phyloP scores from a whole-genome alignment of 306 rosid species.

The Medicago truncatula region DNA sequence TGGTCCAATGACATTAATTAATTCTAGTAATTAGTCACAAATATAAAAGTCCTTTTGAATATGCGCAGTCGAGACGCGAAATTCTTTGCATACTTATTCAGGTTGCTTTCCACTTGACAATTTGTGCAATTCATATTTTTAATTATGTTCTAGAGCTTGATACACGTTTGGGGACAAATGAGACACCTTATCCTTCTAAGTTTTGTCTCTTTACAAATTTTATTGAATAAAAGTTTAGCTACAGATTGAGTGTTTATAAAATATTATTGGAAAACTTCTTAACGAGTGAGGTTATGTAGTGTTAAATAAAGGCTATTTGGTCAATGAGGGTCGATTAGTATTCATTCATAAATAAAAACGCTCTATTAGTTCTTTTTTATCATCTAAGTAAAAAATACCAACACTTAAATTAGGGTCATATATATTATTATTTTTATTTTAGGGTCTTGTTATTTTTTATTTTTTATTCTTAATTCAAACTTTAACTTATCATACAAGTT shows the following conservation, averaged over 20 bases:
- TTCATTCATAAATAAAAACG: too few relatives aligned
- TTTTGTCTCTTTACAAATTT: background rate
- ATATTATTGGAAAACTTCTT: too few relatives aligned
- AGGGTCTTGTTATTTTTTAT: too few relatives aligned
- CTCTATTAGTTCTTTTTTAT: too few relatives aligned
- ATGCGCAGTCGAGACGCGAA: conserved; percentile 8
- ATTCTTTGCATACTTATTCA: conserved; percentile 16
- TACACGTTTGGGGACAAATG: background rate
- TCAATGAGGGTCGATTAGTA: too few relatives aligned
- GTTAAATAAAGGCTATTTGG: too few relatives aligned
- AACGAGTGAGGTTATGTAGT: too few relatives aligned
- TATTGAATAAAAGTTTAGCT: background rate
- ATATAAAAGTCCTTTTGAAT: conserved; percentile 25
- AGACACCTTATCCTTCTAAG: background rate
- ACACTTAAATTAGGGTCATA: too few relatives aligned
- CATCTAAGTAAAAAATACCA: too few relatives aligned
- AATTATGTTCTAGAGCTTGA: background rate
- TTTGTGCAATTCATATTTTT: conserved; percentile 4
- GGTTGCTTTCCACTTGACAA: conserved; percentile 37
- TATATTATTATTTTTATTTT: too few relatives aligned
- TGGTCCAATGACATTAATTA: conserved; percentile 35
- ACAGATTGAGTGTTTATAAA: background rate
- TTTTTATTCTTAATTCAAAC: too few relatives aligned
- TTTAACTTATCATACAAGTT: too few relatives aligned
- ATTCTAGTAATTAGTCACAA: background rate